These are phyloP conservation scores for Mycena chlorophos DNA, from an alignment of 768 basidiomycete species.

Conservation along the genomic window DNA sequence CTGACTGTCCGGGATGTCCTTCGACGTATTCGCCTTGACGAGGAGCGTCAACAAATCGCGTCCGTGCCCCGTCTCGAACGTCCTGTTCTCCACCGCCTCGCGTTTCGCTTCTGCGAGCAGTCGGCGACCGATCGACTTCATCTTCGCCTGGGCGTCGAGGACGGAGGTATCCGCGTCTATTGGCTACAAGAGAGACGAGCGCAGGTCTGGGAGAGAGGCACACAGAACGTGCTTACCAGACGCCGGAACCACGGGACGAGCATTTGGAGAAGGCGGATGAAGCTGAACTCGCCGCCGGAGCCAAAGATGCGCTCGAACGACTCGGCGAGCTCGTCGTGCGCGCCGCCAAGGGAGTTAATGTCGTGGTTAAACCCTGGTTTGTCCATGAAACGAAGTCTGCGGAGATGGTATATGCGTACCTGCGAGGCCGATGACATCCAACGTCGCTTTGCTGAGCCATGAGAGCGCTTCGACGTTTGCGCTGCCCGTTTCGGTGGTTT, in stretches of 20 bases:
- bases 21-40: conserved; percentile 63
- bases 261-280: background rate
- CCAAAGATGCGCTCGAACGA: conserved; percentile 45
- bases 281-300: conserved; percentile 34
- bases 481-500: conserved; percentile 22
- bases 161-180: conserved; percentile 18
- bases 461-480: conserved; percentile 45
- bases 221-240: background rate
- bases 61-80: conserved; percentile 30
- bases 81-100: conserved; percentile 29
- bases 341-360: conserved; percentile 14
- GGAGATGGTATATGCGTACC: conserved; percentile 46
- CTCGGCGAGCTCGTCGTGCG: conserved; percentile 40
- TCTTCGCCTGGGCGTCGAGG: conserved; percentile 37
- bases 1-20: conserved; percentile 55
- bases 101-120: conserved; percentile 52
- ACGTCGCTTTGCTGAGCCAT: conserved; percentile 54
- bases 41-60: conserved; percentile 62
- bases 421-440: conserved; percentile 61
- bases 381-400: conserved; percentile 33
- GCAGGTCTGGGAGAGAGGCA: background rate
- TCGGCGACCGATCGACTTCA: conserved; percentile 50
- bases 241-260: background rate
- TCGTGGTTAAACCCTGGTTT: conserved; percentile 19
- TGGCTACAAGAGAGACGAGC: conserved; percentile 29